Base-by-base conservation (phyloP, 768 basidiomycete species). In the Filobasidium wieringae region DNA sequence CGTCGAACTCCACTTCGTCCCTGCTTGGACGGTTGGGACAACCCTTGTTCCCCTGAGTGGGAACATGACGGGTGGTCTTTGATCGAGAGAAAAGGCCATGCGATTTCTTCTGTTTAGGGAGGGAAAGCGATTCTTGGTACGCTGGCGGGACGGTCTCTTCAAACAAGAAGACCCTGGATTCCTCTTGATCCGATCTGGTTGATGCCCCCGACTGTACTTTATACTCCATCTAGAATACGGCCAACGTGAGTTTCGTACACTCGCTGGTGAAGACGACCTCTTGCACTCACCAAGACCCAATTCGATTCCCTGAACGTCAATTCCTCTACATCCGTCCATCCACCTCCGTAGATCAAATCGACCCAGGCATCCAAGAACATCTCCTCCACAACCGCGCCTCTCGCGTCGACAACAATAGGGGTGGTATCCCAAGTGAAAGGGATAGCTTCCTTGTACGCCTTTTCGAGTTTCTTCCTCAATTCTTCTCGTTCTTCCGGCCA, bases 391-490 rank as follows among this genome's bases (percentile, higher is more conserved):
- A n/a, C 27, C 78, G 55, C 51, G 6, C n/a, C 14, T 4, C 58
- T 12, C 15, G 51, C 14, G 27, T 37, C 26, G n/a, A 88, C 79
- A 66, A 87, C 87, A 64, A 88, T 86, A 9, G 90, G 87, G 39
- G 84, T 84, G 0, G 88, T 93, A 67, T 95, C 89, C 87, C 90
- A 93, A 0, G 88, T 85, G 68, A 99, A 99, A 0, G 84, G 76
- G 1, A 89, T 88, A 24, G 93, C 77, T 1, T 70, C 75, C 69
- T 85, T 86, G 66, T 89, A 85, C 3, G 82, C 79, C 75, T 92
- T 93, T 73, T 87, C 87, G 36, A 96, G 74, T 71, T 89, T 87
- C 66, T 80, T 82, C 22, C 78, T 79, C 7, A 92, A 77, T 64
- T 84, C 88, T 0, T 81, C 83, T 29, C 80, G 82, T 37, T 88